A percentile compares a stretch with the other conserved stretches of the same genome.
Conservation (phyloP, 2,329 filamentous ascomycete genomes). For the Helotiales sp. region DNA sequence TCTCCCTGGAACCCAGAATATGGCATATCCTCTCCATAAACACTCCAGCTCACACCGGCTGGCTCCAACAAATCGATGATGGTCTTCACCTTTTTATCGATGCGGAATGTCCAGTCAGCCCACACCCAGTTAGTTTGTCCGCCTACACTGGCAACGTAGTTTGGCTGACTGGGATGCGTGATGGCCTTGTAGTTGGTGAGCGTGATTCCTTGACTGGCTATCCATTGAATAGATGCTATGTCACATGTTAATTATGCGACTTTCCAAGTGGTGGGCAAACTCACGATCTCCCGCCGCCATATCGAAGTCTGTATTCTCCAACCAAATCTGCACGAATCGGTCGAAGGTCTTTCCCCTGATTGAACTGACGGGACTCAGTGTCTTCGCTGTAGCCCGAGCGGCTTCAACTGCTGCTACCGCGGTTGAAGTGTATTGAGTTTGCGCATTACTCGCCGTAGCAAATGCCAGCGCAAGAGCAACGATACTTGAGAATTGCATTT, state of each 20-base stretch:
- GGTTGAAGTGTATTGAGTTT: constrained; percentile 34
- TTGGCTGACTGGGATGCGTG: constrained; percentile 76
- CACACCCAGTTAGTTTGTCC: constrained; percentile 74
- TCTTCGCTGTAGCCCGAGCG: constrained; percentile 61
- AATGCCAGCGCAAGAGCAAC: constrained; percentile 7
- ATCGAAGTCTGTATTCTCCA: constrained; percentile 75
- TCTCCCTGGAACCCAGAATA: constrained; percentile 72
- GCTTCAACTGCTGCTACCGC: constrained; percentile 27
- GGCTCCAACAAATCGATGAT: constrained; percentile 56
- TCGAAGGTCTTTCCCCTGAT: constrained; percentile 75
- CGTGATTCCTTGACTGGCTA: constrained; percentile 65
- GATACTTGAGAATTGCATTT: constrained; percentile 19
- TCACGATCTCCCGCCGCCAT: constrained; percentile 65
- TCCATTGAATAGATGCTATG: constrained; percentile 55
- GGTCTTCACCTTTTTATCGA: constrained; percentile 62
- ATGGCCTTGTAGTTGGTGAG: constrained; percentile 65
- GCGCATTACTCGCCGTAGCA: constrained; percentile 43
- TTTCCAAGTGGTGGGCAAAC: constrained; percentile 34
- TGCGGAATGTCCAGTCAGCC: constrained; percentile 65
- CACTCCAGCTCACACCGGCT: constrained; percentile 59
- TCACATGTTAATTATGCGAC: constrained; percentile 41
- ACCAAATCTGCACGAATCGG: constrained; percentile 70
- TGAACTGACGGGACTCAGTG: constrained; percentile 62
- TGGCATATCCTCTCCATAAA: constrained; percentile 79
- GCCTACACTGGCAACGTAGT: constrained; percentile 71